phyloP scores from a whole-genome alignment of 208 protist genomes.

The Acanthamoeba royreba region DNA sequence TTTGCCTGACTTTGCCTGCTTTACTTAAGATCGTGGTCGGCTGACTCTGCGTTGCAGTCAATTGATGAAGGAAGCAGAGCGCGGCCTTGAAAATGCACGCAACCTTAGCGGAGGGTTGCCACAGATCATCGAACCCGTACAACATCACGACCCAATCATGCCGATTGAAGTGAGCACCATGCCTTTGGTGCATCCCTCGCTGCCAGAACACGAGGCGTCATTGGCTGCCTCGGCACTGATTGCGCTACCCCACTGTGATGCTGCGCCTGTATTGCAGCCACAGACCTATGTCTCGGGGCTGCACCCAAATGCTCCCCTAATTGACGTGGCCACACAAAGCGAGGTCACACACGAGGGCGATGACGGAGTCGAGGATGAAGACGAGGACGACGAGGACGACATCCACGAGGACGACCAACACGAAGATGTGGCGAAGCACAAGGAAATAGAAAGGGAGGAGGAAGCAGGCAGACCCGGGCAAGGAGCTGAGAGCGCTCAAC shows the following conservation, averaged over 20 bases:
- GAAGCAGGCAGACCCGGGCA: neutral
- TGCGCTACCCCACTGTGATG: too few relatives aligned
- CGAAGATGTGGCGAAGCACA: neutral
- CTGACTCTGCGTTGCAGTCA: neutral
- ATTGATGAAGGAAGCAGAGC: neutral
- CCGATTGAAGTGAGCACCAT: too few relatives aligned
- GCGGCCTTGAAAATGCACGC: neutral
- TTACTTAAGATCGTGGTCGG: too few relatives aligned
- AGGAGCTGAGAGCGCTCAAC: neutral
- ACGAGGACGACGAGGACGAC: neutral
- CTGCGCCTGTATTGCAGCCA: too few relatives aligned
- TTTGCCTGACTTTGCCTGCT: neutral
- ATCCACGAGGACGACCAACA: too few relatives aligned
- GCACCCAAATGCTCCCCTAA: neutral
- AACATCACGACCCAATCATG: too few relatives aligned
- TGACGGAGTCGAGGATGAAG: neutral
- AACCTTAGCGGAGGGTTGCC: neutral
- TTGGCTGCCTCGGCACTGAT: too few relatives aligned
- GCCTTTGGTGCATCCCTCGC: too few relatives aligned
- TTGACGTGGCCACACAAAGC: neutral
- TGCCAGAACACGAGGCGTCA: too few relatives aligned
- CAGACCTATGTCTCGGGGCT: neutral
- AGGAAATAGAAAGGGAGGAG: neutral
- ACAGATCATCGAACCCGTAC: too few relatives aligned
- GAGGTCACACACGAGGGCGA: neutral